Base-by-base conservation (phyloP, 139 green algal genomes). In the Chlorella ohadii region DNA sequence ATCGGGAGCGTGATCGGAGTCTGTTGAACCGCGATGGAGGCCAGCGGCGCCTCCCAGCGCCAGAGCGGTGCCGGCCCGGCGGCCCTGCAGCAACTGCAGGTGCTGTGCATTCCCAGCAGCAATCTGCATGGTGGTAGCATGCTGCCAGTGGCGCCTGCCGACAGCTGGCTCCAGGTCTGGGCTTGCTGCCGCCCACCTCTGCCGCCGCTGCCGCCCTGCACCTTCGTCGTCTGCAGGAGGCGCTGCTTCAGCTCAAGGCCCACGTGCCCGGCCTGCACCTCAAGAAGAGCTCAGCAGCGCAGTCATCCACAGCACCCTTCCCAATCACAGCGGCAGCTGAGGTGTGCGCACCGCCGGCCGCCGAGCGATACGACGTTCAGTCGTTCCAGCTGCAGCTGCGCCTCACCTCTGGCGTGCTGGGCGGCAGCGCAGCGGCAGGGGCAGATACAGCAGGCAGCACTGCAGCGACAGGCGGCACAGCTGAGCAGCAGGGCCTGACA, bases 341-440 rank as follows among this genome's bases (percentile, higher is more conserved):
- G 1, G 51, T 88, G 33, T 1, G 25, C 0, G 66, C 65, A 2
- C 66, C 76, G 19, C 33, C 72, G 0, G 56, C 55, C 3, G 72
- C 84, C 0, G 44, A 79, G 61, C 70, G 80, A 20, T 84, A 74
- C 22, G 77, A 88, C 11, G 77, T 88, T 1, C 13, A 47, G 0
- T 12, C 13, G 44, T 51, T 88, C 17, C 23, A 44, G 33, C 55
- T 88, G 33, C 20, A 27, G 2, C 64, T 67, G n/a, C 41, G 20
- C 22, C 39, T 84, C n/a, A 3, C 31, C 3, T 4, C 3, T 16
- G 34, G 34, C 1, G 41, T 63, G 33, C 25, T 82, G 28, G 39
- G 22, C 31, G 28, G 4, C 61, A 59, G 23, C 65, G 27, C 64
- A 1, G 33, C 79, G 3, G 44, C 44, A 51, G 17, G 4, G n/a